Conservation (phyloP, 2,329 filamentous ascomycete species). For the Trichophaea hybrida region DNA sequence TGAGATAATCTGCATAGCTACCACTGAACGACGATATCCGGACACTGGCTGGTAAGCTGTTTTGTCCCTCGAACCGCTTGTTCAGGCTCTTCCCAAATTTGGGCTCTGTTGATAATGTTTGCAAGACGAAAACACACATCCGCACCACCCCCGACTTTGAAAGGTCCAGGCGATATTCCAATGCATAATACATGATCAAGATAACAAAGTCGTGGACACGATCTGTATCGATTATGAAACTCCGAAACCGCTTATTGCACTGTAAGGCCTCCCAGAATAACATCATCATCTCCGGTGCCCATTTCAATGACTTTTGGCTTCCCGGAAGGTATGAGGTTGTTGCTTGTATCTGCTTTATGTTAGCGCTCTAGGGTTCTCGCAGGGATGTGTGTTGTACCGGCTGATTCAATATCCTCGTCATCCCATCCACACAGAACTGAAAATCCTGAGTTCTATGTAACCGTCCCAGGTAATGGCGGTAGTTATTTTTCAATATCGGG, state of each 20-base stretch:
- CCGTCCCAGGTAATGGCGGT: constrained; percentile 79
- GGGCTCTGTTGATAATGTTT: constrained; percentile 84
- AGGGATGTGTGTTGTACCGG: constrained; percentile 37
- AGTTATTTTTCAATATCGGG: constrained; percentile 69
- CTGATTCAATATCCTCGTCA: constrained; percentile 82
- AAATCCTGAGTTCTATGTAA: constrained; percentile 91
- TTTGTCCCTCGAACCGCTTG: constrained; percentile 74
- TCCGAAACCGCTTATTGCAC: constrained; percentile 92
- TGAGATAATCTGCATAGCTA: constrained; percentile 83
- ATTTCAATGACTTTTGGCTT: constrained; percentile 63
- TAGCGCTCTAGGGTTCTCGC: constrained; percentile 28
- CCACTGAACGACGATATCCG: constrained; percentile 72
- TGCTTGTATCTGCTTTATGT: constrained; percentile 48
- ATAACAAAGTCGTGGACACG: constrained; percentile 86
- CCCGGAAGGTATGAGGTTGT: constrained; percentile 80
- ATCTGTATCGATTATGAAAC: constrained; percentile 93
- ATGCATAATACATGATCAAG: constrained; percentile 77
- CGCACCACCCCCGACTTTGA: constrained; percentile 83
- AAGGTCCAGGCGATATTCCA: constrained; percentile 73
- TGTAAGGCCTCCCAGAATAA: constrained; percentile 95
- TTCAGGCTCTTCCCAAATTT: constrained; percentile 85
- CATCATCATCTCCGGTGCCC: constrained; percentile 91
- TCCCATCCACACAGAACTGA: constrained; percentile 89
- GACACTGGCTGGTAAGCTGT: constrained; percentile 69
- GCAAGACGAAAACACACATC: constrained; percentile 94